Percentiles rank a stretch among this genome's conserved stretches.
Evolutionary conservation across 352 stramenopile species (phyloP).

Genomic region (Globisporangium irregulare): DNA sequence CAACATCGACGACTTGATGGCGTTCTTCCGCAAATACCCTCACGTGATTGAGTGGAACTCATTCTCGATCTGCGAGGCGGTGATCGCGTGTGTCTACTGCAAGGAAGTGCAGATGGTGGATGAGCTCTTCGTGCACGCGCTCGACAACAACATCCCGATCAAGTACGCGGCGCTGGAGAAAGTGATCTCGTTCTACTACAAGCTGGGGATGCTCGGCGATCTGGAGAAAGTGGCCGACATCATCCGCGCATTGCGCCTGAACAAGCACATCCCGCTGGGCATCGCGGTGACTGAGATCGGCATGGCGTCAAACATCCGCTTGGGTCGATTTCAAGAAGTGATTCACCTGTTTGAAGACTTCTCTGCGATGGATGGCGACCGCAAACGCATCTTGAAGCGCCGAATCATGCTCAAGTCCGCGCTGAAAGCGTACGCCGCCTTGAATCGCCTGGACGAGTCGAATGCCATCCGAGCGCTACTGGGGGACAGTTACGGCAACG

Average conservation of each 20-base stretch:
- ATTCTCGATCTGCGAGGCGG: slow-evolving; percentile 62
- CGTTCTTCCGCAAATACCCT: slow-evolving; percentile 47
- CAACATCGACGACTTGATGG: slow-evolving; percentile 35
- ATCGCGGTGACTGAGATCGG: slow-evolving; percentile 73
- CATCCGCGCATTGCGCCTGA: slow-evolving; percentile 59
- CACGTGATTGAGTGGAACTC: slow-evolving; percentile 59
- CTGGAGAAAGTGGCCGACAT: slow-evolving; percentile 63
- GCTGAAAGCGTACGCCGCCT: slow-evolving; percentile 42
- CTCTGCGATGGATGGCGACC: slow-evolving; percentile 48
- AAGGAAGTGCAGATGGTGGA: slow-evolving; percentile 57
- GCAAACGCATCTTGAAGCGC: slow-evolving; percentile 51
- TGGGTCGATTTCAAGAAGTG: slow-evolving; percentile 58
- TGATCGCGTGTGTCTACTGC: slow-evolving; percentile 48
- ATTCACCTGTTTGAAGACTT: slow-evolving; percentile 78
- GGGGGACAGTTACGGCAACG: slow-evolving; percentile 27
- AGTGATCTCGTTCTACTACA: slow-evolving; percentile 71
- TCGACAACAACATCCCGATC: slow-evolving; percentile 63
- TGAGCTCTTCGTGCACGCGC: slow-evolving; percentile 51
- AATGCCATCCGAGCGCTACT: slow-evolving; percentile 57
- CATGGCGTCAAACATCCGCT: slow-evolving; percentile 61
- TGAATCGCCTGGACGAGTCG: slow-evolving; percentile 59
- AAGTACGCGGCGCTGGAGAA: slow-evolving; percentile 77
- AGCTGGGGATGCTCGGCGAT: slow-evolving; percentile 53
- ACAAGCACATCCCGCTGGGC: slow-evolving; percentile 71
- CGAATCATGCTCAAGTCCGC: slow-evolving; percentile 63